Percentiles rank a stretch among this genome's conserved stretches.
Conservation (phyloP, 192 early-diverging fungal genomes). For the Backusella australiensis region DNA sequence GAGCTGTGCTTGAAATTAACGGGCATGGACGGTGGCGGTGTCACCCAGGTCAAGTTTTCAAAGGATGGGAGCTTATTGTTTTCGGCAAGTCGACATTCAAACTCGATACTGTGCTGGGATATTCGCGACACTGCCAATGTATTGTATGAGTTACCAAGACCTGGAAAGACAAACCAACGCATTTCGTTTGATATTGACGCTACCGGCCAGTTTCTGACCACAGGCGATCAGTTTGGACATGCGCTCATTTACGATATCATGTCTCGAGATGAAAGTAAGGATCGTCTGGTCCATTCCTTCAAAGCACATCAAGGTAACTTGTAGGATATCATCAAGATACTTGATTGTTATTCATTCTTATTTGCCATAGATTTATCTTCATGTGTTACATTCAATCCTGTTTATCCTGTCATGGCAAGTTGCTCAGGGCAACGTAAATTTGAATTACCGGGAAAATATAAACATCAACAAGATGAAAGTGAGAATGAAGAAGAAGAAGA, state of each 20-base stretch:
- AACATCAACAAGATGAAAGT: background rate
- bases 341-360: background rate
- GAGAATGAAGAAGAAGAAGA: background rate
- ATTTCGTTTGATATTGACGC: slow-evolving; percentile 68
- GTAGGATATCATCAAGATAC: background rate
- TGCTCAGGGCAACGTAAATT: slow-evolving; percentile 74
- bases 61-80: slow-evolving; percentile 62
- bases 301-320: slow-evolving; percentile 19
- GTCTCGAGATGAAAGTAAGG: slow-evolving; percentile 11
- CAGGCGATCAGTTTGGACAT: slow-evolving; percentile 60
- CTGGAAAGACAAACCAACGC: slow-evolving; percentile 68
- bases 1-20: slow-evolving; percentile 50
- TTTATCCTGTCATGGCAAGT: slow-evolving; percentile 62
- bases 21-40: slow-evolving; percentile 51
- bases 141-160: slow-evolving; percentile 45
- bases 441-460: background rate
- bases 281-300: background rate
- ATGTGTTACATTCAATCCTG: slow-evolving; percentile 59
- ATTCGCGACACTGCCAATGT: slow-evolving; percentile 71
- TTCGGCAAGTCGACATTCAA: slow-evolving; percentile 60
- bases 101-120: slow-evolving; percentile 75
- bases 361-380: slow-evolving; percentile 53
- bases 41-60: slow-evolving; percentile 66
- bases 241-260: slow-evolving; percentile 34
- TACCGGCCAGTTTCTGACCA: slow-evolving; percentile 53